Evolutionary conservation across 2,329 filamentous ascomycete species (phyloP), one percentile per base, ranked within the genome.

Genomic region (Thielaviopsis ethacetica): DNA sequence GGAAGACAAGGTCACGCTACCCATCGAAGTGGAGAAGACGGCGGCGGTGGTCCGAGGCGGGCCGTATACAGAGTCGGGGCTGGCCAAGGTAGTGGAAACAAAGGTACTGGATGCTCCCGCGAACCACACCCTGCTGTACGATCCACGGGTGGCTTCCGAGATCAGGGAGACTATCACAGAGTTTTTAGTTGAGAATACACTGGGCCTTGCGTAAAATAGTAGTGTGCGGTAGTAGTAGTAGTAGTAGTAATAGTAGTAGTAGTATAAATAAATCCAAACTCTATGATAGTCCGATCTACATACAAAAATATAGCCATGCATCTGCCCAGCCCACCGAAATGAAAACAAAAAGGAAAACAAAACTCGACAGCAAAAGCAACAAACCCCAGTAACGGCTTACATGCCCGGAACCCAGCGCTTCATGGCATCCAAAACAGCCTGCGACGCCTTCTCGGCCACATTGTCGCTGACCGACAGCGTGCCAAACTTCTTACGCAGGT

Each of bases 41-140:
- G 74, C 70, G 4, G 65, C 66, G 59, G 53, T 64, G 13, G 34
- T 58, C 22, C 56, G 54, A 27, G 44, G 47, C 30, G 30, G 30
- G 7, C 30, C 30, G 30, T 34, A 34, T 34, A 10, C 30, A 26
- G 51, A 41, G 15, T n/a, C n/a, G 13, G 53, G 15, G 2, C n/a
- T 56, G 49, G 66, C 67, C 4, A 77, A 75, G 64, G 71, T 82
- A 9, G 75, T 95, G 24, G 84, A 87, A 66, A 83, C 80, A 0
- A 79, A 79, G 22, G 76, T 91, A 56, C 76, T 96, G 55, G 87
- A 87, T 0, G 73, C 81, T 0, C 90, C 90, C 0, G 88, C 88
- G 10, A 86, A 85, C 2, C 91, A 97, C 70, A 86, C 87, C 13
- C 75, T 97, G 26, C 79, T 95, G 5, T 97, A 95, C 68, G 84